Conservation (phyloP, 345 rosid species). For the Citrus unshiu region DNA sequence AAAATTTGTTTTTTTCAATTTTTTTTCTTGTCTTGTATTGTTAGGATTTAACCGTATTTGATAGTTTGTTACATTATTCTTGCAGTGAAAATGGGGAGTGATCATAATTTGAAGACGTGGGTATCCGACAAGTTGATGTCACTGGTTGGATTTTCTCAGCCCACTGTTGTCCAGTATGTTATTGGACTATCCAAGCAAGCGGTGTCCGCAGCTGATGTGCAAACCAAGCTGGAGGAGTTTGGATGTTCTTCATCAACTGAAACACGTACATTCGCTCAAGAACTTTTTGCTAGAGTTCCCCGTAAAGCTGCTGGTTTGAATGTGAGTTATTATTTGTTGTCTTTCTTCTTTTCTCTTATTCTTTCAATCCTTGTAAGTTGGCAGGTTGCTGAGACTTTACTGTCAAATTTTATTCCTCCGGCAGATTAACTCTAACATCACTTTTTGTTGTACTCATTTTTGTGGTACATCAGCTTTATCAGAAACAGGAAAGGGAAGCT, state of each 20-base stretch:
- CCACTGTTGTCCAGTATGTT: slow-evolving; percentile 65
- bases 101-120: slow-evolving; percentile 63
- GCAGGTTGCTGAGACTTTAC: not conserved
- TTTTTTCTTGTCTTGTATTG: not conserved
- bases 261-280: slow-evolving; percentile 50
- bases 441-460: not conserved
- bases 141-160: slow-evolving; percentile 70
- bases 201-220: slow-evolving; percentile 51
- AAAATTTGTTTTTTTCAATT: not conserved
- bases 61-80: not conserved
- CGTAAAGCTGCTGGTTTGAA: slow-evolving; percentile 40
- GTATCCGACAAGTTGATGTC: slow-evolving; percentile 79
- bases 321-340: slow-evolving; percentile 39
- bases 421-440: not conserved
- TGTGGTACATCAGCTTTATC: slow-evolving; percentile 51
- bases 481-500: slow-evolving; percentile 83
- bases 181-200: slow-evolving; percentile 72
- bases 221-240: slow-evolving; percentile 44
- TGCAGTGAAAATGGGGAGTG: slow-evolving; percentile 53
- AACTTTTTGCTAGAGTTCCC: slow-evolving; percentile 56
- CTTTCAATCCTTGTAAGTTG: not conserved
- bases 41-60: not conserved
- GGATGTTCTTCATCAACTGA: slow-evolving; percentile 54
- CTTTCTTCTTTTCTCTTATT: not conserved
- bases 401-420: not conserved